Evolutionary conservation across 345 rosid genomes (phyloP), one percentile per base, ranked within the genome.

Genomic region (Schrenkiella parvula): DNA sequence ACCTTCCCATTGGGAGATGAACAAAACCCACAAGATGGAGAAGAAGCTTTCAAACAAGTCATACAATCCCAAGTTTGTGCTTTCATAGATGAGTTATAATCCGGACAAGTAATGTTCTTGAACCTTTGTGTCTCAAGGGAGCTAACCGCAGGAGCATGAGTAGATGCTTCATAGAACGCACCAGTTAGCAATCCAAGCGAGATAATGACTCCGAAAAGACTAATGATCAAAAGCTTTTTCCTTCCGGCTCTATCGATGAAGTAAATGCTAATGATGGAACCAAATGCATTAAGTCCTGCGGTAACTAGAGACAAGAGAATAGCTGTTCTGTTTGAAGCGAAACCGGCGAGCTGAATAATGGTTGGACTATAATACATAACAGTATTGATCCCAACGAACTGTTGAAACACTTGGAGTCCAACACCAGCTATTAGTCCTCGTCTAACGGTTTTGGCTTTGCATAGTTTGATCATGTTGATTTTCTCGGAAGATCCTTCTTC

Each of bases 301-400:
- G 84, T 87, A 58, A 90, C 81, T 8, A 90, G 84, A 19, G 93
- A 88, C 15, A 90, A 91, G 42, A 86, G 85, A 29, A 93, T 81
- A 8, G 98, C 98, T 1, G 95, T 93, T 68, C 47, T 76, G 78
- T 93, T 93, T 7, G 97, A 93, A 3, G 98, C 97, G 4, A 81
- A 81, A 63, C 98, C 97, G 3, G 98, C 97, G 0, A 87, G 65
- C 73, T 93, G 98, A 66, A 90, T 48, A 44, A 92, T 90, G 22
- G 95, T 84, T 17, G 98, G 93, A 73, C 96, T 88, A 79, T 90
- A 92, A 43, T 92, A 92, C 98, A 92, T 90, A 62, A 90, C 93
- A 0, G 98, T 90, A 74, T 92, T 92, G 64, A 90, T 92, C 52
- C 96, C 98, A 19, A 90, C 95, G 67, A 88, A 90, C 59, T 93